Base-by-base conservation (phyloP, 208 protist genomes). In the Acanthamoeba divionensis region DNA sequence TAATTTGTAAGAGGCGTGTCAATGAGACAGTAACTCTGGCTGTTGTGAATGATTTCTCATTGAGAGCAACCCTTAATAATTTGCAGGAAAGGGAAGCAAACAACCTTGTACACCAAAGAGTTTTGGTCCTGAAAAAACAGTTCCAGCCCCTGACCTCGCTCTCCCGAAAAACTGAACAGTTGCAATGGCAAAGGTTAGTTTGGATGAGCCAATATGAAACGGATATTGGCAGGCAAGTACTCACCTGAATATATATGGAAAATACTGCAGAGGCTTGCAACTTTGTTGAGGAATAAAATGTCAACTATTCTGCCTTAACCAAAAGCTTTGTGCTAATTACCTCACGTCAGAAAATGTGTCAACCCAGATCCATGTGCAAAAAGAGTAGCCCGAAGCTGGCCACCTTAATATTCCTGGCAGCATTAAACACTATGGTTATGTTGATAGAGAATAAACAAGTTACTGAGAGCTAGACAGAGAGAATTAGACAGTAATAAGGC, bases 221-320 rank as follows among this genome's bases (percentile, higher is more conserved):
- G n/a, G n/a, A n/a, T n/a, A n/a, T n/a, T n/a, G n/a, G n/a, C n/a
- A n/a, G n/a, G n/a, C n/a, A n/a, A n/a, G 24, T 3, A n/a, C 18
- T 48, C 50, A 82, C 71, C 71, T 83, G n/a, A 83, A 83, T 1
- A 83, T 0, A 21, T 83, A 83, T 2, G 73, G 73, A 15, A 83
- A 83, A n/a, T 83, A 83, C 29, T 83, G 52, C n/a, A 55, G 73
- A 31, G 73, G 73, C n/a, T 83, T 83, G 73, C 48, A 29, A 5
- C 21, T 7, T 3, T 47, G 73, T n/a, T n/a, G n/a, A n/a, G n/a
- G n/a, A n/a, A n/a, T n/a, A n/a, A n/a, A n/a, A n/a, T n/a, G n/a
- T n/a, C n/a, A n/a, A n/a, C n/a, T n/a, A n/a, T n/a, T n/a, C n/a
- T n/a, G n/a, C n/a, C n/a, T n/a, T n/a, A n/a, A n/a, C n/a, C n/a